phyloP scores from a whole-genome alignment of 768 basidiomycete species.

The Lactifluus rugatus region DNA sequence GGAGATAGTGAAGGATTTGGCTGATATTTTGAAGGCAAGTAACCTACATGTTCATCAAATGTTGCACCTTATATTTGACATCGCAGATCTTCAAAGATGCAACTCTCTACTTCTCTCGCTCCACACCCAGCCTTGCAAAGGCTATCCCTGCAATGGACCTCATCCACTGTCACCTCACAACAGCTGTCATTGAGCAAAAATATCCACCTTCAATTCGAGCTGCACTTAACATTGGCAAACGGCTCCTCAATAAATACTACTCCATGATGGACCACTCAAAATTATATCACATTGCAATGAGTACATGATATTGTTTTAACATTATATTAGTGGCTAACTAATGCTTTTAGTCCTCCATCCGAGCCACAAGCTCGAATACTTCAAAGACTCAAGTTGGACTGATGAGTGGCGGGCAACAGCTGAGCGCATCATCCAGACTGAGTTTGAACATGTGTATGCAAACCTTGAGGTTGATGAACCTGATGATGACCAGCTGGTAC shows the following conservation, averaged over 20 bases:
- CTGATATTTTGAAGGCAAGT: no score
- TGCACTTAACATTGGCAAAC: background rate
- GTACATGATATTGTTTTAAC: background rate
- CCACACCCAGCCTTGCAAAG: conserved; percentile 23
- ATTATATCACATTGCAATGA: background rate
- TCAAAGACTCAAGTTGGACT: conserved; percentile 25
- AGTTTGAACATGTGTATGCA: conserved; percentile 14
- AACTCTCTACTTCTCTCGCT: conserved; percentile 27
- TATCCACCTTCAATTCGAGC: background rate
- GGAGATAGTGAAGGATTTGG: no score
- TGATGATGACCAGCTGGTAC: no score
- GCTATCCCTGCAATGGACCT: conserved; percentile 34
- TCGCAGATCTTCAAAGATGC: conserved; percentile 30
- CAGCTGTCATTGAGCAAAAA: no score
- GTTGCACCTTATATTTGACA: no score
- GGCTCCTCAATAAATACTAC: background rate
- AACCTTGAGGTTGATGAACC: background rate
- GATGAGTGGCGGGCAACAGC: conserved; percentile 26
- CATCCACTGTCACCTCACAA: conserved; percentile 21
- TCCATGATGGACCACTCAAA: background rate
- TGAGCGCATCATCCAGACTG: conserved; percentile 19
- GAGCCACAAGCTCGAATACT: conserved; percentile 29
- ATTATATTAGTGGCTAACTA: no score
- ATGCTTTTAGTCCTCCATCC: conserved; percentile 28
- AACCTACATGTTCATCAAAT: no score